These are phyloP conservation scores for Glomus cerebriforme DNA, from an alignment of 192 early-diverging fungal species.

Conservation along the genomic window DNA sequence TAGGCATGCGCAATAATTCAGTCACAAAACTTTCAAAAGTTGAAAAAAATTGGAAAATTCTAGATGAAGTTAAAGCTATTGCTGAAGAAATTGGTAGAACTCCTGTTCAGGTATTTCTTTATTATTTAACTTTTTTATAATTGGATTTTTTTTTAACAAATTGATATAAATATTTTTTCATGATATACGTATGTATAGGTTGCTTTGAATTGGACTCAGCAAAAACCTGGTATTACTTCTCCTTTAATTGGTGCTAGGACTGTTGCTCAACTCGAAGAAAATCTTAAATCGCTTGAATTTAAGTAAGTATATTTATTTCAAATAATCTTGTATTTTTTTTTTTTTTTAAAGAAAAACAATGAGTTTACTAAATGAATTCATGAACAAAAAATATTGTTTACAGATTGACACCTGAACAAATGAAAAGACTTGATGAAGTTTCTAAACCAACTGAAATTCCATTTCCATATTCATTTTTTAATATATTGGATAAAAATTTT, in stretches of 20 bases:
- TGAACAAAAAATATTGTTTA: no score
- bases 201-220: no score
- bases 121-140: background rate
- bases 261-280: conserved; percentile 38
- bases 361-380: no score
- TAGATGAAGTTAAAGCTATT: conserved; percentile 48
- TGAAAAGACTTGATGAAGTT: background rate
- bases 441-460: no score
- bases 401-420: background rate
- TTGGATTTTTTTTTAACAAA: no score
- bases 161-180: no score
- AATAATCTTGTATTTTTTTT: no score
- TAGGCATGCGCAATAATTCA: no score
- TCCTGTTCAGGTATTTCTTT: conserved; percentile 42
- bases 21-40: background rate
- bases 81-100: conserved; percentile 44
- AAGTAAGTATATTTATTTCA: background rate
- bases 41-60: conserved; percentile 44
- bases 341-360: background rate
- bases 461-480: no score
- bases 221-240: no score
- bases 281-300: conserved; percentile 42
- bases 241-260: conserved; percentile 38
- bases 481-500: no score
- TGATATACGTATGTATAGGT: no score